Evolutionary conservation across 352 stramenopile genomes (phyloP), one percentile per base, ranked within the genome.

Genomic region (Halophytophthora batemanensis): DNA sequence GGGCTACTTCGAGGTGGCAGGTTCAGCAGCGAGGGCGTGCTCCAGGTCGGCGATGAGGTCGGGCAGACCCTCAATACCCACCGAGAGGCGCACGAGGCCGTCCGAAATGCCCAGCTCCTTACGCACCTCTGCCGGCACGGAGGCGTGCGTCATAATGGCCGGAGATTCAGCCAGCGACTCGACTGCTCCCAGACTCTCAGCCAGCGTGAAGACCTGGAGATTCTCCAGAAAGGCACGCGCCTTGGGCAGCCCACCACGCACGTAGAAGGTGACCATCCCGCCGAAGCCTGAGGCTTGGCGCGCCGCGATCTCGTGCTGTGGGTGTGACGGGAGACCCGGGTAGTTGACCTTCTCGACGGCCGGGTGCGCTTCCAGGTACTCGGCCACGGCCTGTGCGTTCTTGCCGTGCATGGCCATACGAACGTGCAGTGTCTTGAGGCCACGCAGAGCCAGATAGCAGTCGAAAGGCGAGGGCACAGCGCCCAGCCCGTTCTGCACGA

Each of bases 351-450:
- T 97, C 29, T 87, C 74, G 29, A 98, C 94, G 21, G 80, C 74
- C 15, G 82, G 70, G 70, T 98, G 92, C 4, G 63, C 62, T 53
- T 96, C 68, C 17, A 99, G 71, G 54, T 85, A 97, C 56, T 93
- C 64, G 5, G 96, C 96, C 5, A 98, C 77, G 34, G 85, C 87
- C 39, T 96, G 70, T 7, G 93, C 81, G 68, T 98, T 99, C 62
- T 97, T 92, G 37, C 81, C 95, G 65, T 98, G 92, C n/a, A 85
- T 70, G 35, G 97, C 90, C 78, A 98, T 96, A 45, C 96, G 87
- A 47, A 98, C 75, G 50, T 84, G 78, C 23, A 99, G 71, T 19
- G 96, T 99, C 76, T 98, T 97, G 44, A 99, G 80, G 15, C 96
- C 96, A 53, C 97, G 93, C 15, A 98, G 74, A 6, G 96, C 74